phyloP scores from a whole-genome alignment of 805 yeast species.

The Debaryomyces maramus region DNA sequence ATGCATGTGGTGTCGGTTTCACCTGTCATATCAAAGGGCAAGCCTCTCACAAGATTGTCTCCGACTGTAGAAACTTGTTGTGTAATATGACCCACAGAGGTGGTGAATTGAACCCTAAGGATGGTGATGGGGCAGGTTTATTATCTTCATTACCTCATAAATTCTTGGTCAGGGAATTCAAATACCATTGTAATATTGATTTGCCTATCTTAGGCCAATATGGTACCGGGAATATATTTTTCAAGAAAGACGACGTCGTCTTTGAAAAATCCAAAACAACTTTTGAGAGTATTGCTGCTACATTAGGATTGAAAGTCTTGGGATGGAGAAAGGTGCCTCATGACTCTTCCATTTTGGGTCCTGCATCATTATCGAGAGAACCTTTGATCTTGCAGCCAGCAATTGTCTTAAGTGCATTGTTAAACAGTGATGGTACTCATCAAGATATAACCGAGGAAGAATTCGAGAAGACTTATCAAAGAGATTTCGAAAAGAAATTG shows the following conservation, averaged over 20 bases:
- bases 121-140: constrained; percentile 99
- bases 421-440: constrained; percentile 18
- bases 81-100: constrained; percentile 99
- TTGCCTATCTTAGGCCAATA: constrained; percentile 84
- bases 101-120: constrained; percentile 95
- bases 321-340: constrained; percentile 97
- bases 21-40: constrained; percentile 90
- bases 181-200: constrained; percentile 60
- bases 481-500: constrained; percentile 76
- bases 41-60: constrained; percentile 85
- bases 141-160: constrained; percentile 89
- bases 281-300: constrained; percentile 76
- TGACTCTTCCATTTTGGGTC: constrained; percentile 91
- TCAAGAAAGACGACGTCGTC: constrained; percentile 79
- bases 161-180: constrained; percentile 82
- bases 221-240: constrained; percentile 92
- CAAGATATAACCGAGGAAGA: constrained; percentile 47
- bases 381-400: constrained; percentile 92
- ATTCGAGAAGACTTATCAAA: constrained; percentile 55
- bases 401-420: constrained; percentile 57
- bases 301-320: constrained; percentile 76
- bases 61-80: constrained; percentile 82
- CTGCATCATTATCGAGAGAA: constrained; percentile 91
- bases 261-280: constrained; percentile 69
- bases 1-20: constrained; percentile 99